Evolutionary conservation across 2,329 filamentous ascomycete genomes (phyloP).

Genomic region (Colletotrichum salicis): DNA sequence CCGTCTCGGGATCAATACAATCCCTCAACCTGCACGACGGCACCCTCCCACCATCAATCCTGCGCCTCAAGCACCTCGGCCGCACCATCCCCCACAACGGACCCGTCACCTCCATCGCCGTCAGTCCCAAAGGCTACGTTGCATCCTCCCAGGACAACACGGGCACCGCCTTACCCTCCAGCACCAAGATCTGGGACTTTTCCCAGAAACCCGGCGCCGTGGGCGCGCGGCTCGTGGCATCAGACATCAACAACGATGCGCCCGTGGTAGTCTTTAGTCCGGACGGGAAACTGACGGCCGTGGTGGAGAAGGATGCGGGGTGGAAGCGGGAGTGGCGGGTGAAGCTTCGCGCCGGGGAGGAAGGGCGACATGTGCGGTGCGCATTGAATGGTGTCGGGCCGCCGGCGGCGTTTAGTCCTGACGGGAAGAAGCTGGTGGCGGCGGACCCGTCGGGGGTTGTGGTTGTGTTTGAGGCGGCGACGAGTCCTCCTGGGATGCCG

Average conservation of each 20-base stretch:
- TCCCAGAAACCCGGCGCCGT: not conserved
- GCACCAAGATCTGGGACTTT: slow-evolving; percentile 22
- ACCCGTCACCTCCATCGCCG: slow-evolving; percentile 8
- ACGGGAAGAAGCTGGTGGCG: slow-evolving; percentile 20
- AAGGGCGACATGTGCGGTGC: slow-evolving; percentile 2
- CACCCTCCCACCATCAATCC: slow-evolving; percentile 10
- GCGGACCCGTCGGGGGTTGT: slow-evolving; percentile 6
- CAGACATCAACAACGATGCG: slow-evolving; percentile 8
- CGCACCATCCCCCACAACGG: not conserved
- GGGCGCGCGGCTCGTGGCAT: not conserved
- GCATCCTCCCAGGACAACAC: slow-evolving; percentile 14
- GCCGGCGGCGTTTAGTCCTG: slow-evolving; percentile 8
- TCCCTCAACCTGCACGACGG: slow-evolving; percentile 20
- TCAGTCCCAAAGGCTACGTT: slow-evolving; percentile 15
- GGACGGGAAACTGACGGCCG: slow-evolving; percentile 2
- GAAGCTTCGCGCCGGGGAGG: slow-evolving; percentile 11
- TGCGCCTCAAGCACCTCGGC: slow-evolving; percentile 5
- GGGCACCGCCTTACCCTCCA: not conserved
- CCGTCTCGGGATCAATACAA: not conserved
- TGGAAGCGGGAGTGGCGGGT: not conserved
- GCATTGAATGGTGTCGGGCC: not conserved
- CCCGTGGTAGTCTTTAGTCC: slow-evolving; percentile 11
- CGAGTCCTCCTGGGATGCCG: slow-evolving; percentile 2
- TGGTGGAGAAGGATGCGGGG: slow-evolving; percentile 2
- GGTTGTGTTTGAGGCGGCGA: slow-evolving; percentile 14